A percentile compares a stretch with the other conserved stretches of the same genome.
These are phyloP conservation scores for Hyphopichia homilentoma DNA, from an alignment of 805 yeast species.

Conservation along the genomic window DNA sequence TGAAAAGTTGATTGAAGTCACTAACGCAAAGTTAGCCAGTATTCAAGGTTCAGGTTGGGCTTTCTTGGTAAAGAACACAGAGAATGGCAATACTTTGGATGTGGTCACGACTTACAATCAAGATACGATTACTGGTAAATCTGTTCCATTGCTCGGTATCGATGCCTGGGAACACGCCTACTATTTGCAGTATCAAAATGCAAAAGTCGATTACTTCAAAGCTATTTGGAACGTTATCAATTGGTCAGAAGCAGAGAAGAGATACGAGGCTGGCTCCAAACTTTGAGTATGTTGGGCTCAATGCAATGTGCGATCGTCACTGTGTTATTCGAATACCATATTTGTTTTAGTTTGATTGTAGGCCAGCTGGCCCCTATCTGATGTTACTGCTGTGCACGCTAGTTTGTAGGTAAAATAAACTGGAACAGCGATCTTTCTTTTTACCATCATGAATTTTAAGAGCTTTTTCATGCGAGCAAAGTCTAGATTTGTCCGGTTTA, in stretches of 20 bases:
- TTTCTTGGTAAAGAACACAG: conserved; percentile 44
- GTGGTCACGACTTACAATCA: conserved; percentile 46
- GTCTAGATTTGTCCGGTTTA: too few relatives aligned
- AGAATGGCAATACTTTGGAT: conserved; percentile 40
- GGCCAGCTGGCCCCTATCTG: too few relatives aligned
- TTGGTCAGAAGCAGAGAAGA: conserved; percentile 49
- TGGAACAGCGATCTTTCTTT: too few relatives aligned
- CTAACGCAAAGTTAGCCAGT: conserved; percentile 42
- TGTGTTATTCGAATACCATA: too few relatives aligned
- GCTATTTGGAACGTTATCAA: conserved; percentile 49
- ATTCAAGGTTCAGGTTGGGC: conserved; percentile 57
- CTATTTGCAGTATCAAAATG: conserved; percentile 51
- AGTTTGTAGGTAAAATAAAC: too few relatives aligned
- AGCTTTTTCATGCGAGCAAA: too few relatives aligned
- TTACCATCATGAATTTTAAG: too few relatives aligned
- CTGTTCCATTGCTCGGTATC: conserved; percentile 45
- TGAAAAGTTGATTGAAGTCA: conserved; percentile 37
- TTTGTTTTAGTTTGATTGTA: too few relatives aligned
- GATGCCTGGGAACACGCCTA: conserved; percentile 57
- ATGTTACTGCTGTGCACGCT: too few relatives aligned
- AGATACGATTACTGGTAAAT: conserved; percentile 44
- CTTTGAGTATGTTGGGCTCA: too few relatives aligned
- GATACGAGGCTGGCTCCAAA: too few relatives aligned
- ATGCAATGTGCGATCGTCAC: too few relatives aligned
- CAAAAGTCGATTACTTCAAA: conserved; percentile 47